These are phyloP conservation scores for Marasmius oreades DNA, from an alignment of 1,284 basidiomycete species.

Conservation along the genomic window DNA sequence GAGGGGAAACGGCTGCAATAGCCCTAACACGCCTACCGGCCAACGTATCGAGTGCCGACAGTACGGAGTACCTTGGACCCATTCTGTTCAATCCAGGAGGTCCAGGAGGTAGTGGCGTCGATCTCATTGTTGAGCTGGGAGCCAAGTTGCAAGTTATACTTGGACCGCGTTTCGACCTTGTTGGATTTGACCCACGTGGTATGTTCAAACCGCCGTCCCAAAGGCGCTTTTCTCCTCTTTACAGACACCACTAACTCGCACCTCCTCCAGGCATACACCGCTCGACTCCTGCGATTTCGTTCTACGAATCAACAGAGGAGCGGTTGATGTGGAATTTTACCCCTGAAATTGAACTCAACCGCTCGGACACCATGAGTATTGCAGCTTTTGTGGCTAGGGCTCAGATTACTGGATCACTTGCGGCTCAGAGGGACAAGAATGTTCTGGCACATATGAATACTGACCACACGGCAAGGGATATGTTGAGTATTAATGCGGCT, in stretches of 20 bases:
- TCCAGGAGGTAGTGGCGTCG: too few species aligned
- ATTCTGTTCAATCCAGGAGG: slow-evolving; percentile 52
- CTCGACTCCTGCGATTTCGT: slow-evolving; percentile 30
- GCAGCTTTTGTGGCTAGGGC: slow-evolving; percentile 28
- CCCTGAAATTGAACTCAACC: slow-evolving; percentile 18
- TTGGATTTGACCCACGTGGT: slow-evolving; percentile 48
- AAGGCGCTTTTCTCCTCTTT: not conserved
- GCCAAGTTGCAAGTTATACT: slow-evolving; percentile 29
- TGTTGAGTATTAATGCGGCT: slow-evolving; percentile 43
- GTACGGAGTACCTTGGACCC: slow-evolving; percentile 37
- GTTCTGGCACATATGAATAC: slow-evolving; percentile 38
- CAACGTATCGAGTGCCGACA: slow-evolving; percentile 16
- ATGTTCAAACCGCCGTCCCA: not conserved
- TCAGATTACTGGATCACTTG: slow-evolving; percentile 27
- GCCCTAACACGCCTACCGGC: slow-evolving; percentile 33
- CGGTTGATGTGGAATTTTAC: slow-evolving; percentile 24
- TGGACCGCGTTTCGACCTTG: slow-evolving; percentile 43
- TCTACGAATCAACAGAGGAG: slow-evolving; percentile 30
- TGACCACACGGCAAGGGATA: slow-evolving; percentile 43
- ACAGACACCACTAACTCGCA: not conserved
- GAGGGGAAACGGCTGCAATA: slow-evolving; percentile 27
- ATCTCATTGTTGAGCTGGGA: slow-evolving; percentile 26
- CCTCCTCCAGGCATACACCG: slow-evolving; percentile 28
- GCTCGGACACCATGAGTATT: slow-evolving; percentile 23
- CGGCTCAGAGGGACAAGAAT: slow-evolving; percentile 27